Conservation (phyloP, 345 rosid genomes). For the Populus pruinosa region DNA sequence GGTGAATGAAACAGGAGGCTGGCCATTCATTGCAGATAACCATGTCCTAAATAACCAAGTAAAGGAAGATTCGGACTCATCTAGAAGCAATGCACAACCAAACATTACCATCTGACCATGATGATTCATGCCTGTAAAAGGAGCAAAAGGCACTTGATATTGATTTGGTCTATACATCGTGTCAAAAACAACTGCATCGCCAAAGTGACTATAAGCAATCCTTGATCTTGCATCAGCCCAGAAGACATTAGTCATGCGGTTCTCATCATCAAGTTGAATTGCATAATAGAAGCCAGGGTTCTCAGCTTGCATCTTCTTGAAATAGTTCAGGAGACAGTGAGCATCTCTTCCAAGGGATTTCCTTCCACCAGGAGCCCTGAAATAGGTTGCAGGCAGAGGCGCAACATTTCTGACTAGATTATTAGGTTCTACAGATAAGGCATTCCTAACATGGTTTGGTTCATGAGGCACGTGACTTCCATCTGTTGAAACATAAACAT, state of each 20-base stretch:
- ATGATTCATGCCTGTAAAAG: constrained; percentile 64
- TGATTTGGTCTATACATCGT: constrained; percentile 69
- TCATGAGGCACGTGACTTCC: constrained; percentile 39
- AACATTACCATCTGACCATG: constrained; percentile 65
- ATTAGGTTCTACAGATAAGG: constrained; percentile 34
- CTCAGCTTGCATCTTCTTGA: constrained; percentile 61
- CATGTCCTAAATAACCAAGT: constrained; percentile 58
- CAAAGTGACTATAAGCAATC: constrained; percentile 55
- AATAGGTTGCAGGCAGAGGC: constrained; percentile 22
- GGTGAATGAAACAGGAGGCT: constrained; percentile 52
- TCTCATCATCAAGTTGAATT: constrained; percentile 60
- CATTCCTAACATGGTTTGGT: constrained; percentile 27
- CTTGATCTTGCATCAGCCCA: constrained; percentile 79
- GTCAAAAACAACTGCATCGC: constrained; percentile 63
- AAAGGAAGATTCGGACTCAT: constrained; percentile 66
- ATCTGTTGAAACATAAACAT: constrained; percentile 34
- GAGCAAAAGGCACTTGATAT: constrained; percentile 65
- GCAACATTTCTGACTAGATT: constrained; percentile 26
- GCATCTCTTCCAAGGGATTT: constrained; percentile 60
- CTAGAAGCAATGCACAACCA: constrained; percentile 68
- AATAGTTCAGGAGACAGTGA: constrained; percentile 56
- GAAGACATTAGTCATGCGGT: constrained; percentile 62
- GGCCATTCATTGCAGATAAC: constrained; percentile 59
- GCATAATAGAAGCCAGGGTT: constrained; percentile 69
- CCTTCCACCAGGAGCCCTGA: constrained; percentile 37